These are phyloP conservation scores for Chaetomiaceae sp. DNA, from an alignment of 2,329 filamentous ascomycete species.

Conservation along the genomic window DNA sequence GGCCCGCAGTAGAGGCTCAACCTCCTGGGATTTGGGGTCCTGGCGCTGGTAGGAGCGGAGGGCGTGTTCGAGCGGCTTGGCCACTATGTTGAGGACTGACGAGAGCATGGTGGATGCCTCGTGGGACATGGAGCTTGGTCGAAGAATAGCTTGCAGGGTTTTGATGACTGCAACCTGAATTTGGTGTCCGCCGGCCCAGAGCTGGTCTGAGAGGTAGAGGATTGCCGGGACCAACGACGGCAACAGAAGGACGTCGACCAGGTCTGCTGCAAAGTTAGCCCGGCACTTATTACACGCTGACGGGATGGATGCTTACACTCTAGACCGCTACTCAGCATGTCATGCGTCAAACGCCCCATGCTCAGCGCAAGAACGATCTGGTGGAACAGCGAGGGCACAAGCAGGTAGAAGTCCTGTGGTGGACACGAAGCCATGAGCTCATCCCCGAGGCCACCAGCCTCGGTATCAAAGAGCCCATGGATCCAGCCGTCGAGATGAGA, in stretches of 20 bases:
- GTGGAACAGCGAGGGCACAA: constrained; percentile 70
- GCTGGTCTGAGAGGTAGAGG: constrained; percentile 62
- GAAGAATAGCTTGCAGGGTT: constrained; percentile 66
- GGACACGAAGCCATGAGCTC: constrained; percentile 77
- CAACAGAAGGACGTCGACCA: constrained; percentile 74
- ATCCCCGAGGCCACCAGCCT: constrained; percentile 67
- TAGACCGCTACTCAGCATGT: constrained; percentile 66
- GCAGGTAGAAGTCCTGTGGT: constrained; percentile 74
- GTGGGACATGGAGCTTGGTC: constrained; percentile 61
- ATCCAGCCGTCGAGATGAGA: constrained; percentile 69
- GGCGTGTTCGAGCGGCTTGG: constrained; percentile 60
- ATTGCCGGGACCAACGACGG: constrained; percentile 71
- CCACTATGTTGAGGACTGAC: constrained; percentile 65
- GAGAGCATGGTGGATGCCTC: constrained; percentile 67
- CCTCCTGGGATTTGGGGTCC: constrained; percentile 60
- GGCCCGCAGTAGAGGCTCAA: constrained; percentile 61
- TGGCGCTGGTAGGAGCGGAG: constrained; percentile 61
- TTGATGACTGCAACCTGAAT: constrained; percentile 65
- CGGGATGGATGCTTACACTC: constrained; percentile 54
- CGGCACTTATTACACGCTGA: not conserved
- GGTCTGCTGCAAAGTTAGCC: constrained; percentile 42
- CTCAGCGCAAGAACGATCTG: constrained; percentile 67
- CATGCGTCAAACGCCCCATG: constrained; percentile 58
- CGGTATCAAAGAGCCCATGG: constrained; percentile 67
- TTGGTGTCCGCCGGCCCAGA: constrained; percentile 57